Evolutionary conservation across 495 filamentous ascomycete genomes (phyloP).

Genomic region (Aspergillus funiculosus): DNA sequence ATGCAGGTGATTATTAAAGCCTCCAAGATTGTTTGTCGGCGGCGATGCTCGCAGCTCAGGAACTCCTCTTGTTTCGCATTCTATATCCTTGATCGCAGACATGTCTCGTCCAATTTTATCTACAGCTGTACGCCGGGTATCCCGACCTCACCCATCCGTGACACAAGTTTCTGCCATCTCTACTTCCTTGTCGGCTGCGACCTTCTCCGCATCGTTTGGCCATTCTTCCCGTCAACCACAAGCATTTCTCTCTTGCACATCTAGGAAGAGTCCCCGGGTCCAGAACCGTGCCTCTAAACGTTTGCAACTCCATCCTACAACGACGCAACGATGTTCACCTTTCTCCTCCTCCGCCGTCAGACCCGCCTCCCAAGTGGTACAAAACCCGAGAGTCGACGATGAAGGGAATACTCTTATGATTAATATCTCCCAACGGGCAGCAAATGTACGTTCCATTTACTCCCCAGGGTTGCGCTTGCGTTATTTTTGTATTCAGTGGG

Average conservation of each 20-base stretch:
- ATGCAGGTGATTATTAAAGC: constrained; percentile 21
- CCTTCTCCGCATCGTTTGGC: constrained; percentile 35
- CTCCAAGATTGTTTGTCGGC: constrained; percentile 8
- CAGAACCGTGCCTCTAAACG: background rate
- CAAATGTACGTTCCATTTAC: constrained; percentile 53
- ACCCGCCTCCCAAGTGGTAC: constrained; percentile 27
- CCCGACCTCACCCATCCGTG: constrained; percentile 12
- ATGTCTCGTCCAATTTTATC: constrained; percentile 32
- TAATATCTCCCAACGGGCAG: constrained; percentile 73
- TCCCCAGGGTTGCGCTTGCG: constrained; percentile 4
- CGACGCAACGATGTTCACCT: constrained; percentile 16
- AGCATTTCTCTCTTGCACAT: background rate
- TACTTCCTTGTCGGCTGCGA: constrained; percentile 23
- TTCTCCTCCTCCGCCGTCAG: constrained; percentile 34
- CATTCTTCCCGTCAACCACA: constrained; percentile 6
- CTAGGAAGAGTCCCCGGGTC: background rate
- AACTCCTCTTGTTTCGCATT: no score
- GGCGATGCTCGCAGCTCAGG: no score
- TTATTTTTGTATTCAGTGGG: background rate
- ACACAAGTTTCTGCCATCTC: constrained; percentile 22
- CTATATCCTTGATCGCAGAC: background rate
- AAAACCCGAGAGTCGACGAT: constrained; percentile 50
- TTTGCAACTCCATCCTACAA: background rate
- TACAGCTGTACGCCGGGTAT: constrained; percentile 23
- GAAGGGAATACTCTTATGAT: constrained; percentile 77